Base-by-base conservation (phyloP, 208 protist species). In the Crithidia acanthocephali region DNA sequence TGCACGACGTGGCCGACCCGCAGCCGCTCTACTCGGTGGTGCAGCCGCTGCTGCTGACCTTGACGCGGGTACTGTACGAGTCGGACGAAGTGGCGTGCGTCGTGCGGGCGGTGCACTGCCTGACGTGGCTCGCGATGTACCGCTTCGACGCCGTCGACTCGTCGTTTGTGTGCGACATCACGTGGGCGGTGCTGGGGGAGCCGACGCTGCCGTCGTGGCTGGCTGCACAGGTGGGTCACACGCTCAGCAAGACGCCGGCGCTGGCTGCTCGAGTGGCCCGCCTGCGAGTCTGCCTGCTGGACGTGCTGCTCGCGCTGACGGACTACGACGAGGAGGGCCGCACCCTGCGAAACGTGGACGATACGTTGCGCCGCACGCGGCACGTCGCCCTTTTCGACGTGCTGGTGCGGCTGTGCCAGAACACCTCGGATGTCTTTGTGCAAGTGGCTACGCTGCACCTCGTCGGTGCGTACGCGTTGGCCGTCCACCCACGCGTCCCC, bases 311-410 rank as follows among this genome's bases (percentile, higher is more conserved):
- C n/a, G 74, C 80, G 3, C 74, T 62, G 47, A 93, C 79, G 30
- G 91, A 96, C 68, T 91, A 96, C 75, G 91, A 96, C 62, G 58
- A 69, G 22, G 81, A 90, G 4, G 76, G 61, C 2, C 80, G 75
- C 5, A 96, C 91, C 28, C 76, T 96, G 67, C 80, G 85, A 33
- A 89, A 92, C 68, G 59, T 94, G 4, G 91, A 96, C 56, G 83
- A 90, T 45, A 64, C 56, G 18, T 48, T 69, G 23, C 58, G 32
- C 42, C 40, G 58, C 45, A 57, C 27, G 6, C 67, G 42, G 15
- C 48, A 76, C 65, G 66, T 53, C 25, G 9, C 56, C 23, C 79
- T 95, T 15, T 91, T 81, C 67, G 56, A 83, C 20, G 44, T 88
- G 23, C 73, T 94, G 32, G 59, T 55, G 2, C 25, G 45, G 18